phyloP scores from a whole-genome alignment of 2,329 filamentous ascomycete species.

The Aspergillus quadrilineatus region DNA sequence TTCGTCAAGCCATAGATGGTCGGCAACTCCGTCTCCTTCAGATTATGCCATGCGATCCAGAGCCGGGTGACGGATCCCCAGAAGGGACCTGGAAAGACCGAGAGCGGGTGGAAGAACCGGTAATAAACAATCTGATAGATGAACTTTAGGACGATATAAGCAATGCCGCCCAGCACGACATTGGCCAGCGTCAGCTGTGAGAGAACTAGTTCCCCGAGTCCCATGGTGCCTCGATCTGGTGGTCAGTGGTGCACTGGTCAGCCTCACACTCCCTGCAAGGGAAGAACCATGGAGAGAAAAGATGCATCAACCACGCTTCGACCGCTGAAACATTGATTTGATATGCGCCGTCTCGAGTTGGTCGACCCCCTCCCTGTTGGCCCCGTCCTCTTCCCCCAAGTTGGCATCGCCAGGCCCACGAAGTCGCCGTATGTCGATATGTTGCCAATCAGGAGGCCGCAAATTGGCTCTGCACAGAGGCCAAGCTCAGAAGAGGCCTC shows the following conservation, averaged over 20 bases:
- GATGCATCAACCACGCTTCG: not conserved
- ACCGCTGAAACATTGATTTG: no score
- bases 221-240: constrained; percentile 21
- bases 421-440: no score
- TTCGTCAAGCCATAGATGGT: constrained; percentile 45
- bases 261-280: not conserved
- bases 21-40: constrained; percentile 48
- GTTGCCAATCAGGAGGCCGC: no score
- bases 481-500: no score
- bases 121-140: constrained; percentile 43
- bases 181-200: constrained; percentile 31
- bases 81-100: constrained; percentile 56
- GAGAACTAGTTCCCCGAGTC: constrained; percentile 24
- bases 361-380: no score
- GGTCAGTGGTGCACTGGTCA: not conserved
- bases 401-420: no score
- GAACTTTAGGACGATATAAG: constrained; percentile 26
- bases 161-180: constrained; percentile 22
- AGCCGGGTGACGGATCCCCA: constrained; percentile 55
- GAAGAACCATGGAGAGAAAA: not conserved
- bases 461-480: no score
- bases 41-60: constrained; percentile 55
- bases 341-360: no score
- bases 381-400: no score
- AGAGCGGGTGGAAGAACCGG: constrained; percentile 53